Conservation (phyloP, 495 filamentous ascomycete genomes). For the Rostrohypoxylon terebratum region DNA sequence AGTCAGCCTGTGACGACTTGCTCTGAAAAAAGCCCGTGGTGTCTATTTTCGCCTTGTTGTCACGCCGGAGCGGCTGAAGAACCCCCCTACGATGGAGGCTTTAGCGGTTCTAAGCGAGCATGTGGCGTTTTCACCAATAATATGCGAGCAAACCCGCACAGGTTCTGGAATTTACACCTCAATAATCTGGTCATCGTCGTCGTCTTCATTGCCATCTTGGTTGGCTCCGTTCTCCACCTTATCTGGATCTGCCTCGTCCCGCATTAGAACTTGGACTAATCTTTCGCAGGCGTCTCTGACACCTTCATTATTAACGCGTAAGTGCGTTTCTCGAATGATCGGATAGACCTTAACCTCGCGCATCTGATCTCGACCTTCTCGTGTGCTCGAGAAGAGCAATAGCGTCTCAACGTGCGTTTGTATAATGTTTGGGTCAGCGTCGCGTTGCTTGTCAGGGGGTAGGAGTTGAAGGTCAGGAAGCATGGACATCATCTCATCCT, state of each 20-base stretch:
- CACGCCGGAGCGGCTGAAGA: constrained; percentile 25
- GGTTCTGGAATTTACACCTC: constrained; percentile 53
- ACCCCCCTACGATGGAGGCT: background rate
- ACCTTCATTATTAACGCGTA: constrained; percentile 79
- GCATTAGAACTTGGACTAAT: constrained; percentile 91
- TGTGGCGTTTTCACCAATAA: constrained; percentile 15
- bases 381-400: constrained; percentile 81
- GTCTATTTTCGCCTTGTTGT: constrained; percentile 7
- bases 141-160: constrained; percentile 2
- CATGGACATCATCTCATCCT: constrained; percentile 83
- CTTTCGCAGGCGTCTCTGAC: constrained; percentile 89
- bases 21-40: constrained; percentile 9
- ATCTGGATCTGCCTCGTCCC: constrained; percentile 73
- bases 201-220: constrained; percentile 68
- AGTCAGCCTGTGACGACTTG: constrained; percentile 5
- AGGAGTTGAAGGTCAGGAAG: constrained; percentile 88
- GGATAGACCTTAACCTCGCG: constrained; percentile 85
- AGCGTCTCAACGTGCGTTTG: constrained; percentile 90
- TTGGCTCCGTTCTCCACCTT: constrained; percentile 64
- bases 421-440: constrained; percentile 78
- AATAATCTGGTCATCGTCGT: constrained; percentile 58
- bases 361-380: constrained; percentile 77
- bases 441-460: constrained; percentile 86
- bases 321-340: constrained; percentile 86
- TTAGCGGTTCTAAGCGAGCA: constrained; percentile 6